A percentile compares a stretch with the other conserved stretches of the same genome.
These are phyloP conservation scores for Dendrocalamus sinicus DNA, from an alignment of 176 grass and related monocot genomes.

Conservation along the genomic window DNA sequence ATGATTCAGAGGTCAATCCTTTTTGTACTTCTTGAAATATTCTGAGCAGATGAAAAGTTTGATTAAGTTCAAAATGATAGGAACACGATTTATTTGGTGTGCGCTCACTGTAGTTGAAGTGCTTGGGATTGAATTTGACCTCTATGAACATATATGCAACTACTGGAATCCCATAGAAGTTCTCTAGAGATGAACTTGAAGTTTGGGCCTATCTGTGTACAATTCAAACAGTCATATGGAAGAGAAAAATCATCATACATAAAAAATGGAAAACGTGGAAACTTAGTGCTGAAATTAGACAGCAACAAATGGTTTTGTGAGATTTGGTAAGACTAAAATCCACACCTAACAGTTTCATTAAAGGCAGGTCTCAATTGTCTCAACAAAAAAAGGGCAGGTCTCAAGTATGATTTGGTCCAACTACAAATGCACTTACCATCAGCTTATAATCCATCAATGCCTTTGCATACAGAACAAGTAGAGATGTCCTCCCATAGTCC, in stretches of 20 bases:
- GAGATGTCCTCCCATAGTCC: neutral
- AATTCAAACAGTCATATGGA: constrained; percentile 1
- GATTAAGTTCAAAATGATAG: too few species aligned
- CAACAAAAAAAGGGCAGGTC: too few species aligned
- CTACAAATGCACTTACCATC: neutral
- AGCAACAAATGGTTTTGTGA: too few species aligned
- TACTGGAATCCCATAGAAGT: neutral
- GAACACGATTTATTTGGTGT: neutral
- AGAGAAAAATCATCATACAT: too few species aligned
- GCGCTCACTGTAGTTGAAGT: neutral
- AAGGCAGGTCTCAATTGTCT: too few species aligned
- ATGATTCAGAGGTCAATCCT: too few species aligned
- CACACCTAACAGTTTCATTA: too few species aligned
- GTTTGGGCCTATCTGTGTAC: neutral
- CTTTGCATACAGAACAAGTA: neutral
- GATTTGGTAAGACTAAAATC: too few species aligned
- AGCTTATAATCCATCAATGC: neutral
- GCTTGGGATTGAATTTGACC: neutral
- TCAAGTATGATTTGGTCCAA: neutral
- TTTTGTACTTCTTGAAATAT: too few species aligned
- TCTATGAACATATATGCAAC: neutral
- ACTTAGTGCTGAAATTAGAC: too few species aligned
- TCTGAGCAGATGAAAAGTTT: too few species aligned
- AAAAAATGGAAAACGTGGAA: too few species aligned
- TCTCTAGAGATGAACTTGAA: neutral